These are phyloP conservation scores for Scutellaria galericulata DNA, from an alignment of 257 asterid species.

Conservation along the genomic window DNA sequence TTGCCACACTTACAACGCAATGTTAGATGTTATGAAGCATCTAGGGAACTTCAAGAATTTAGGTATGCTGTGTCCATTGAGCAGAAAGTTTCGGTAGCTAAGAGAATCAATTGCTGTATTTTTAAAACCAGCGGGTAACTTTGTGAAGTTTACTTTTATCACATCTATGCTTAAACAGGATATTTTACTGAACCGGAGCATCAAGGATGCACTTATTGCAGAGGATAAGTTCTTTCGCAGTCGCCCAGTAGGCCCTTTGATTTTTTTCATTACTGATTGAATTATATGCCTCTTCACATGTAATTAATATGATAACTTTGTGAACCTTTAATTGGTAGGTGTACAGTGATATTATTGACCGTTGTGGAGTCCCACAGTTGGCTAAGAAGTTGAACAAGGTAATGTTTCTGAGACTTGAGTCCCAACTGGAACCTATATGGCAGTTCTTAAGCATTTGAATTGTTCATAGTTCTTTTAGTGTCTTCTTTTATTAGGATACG, in stretches of 20 bases:
- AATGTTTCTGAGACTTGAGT: constrained; percentile 14
- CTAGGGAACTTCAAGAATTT: constrained; percentile 5
- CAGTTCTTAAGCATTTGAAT: constrained; percentile 6
- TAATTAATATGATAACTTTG: constrained; percentile 3
- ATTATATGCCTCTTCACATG: constrained; percentile 21
- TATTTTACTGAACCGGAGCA: constrained; percentile 67
- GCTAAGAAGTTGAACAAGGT: constrained; percentile 99
- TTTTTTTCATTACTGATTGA: constrained; percentile 31
- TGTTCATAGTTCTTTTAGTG: neutral
- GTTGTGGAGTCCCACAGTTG: constrained; percentile 93
- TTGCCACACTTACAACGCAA: neutral
- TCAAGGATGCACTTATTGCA: constrained; percentile 87
- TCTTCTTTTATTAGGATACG: constrained; percentile 2
- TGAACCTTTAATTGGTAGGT: constrained; percentile 61
- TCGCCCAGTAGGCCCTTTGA: constrained; percentile 65
- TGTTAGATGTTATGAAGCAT: constrained; percentile 3
- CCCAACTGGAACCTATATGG: constrained; percentile 5
- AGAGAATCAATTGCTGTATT: constrained; percentile 5
- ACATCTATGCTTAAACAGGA: constrained; percentile 60
- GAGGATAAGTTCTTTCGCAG: constrained; percentile 91
- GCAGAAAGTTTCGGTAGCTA: neutral
- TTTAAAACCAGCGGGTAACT: neutral
- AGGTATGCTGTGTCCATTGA: constrained; percentile 22
- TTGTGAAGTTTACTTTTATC: constrained; percentile 1
- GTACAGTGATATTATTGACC: constrained; percentile 83